Base-by-base conservation (phyloP, 495 filamentous ascomycete species). In the Penicillium cataractarum region DNA sequence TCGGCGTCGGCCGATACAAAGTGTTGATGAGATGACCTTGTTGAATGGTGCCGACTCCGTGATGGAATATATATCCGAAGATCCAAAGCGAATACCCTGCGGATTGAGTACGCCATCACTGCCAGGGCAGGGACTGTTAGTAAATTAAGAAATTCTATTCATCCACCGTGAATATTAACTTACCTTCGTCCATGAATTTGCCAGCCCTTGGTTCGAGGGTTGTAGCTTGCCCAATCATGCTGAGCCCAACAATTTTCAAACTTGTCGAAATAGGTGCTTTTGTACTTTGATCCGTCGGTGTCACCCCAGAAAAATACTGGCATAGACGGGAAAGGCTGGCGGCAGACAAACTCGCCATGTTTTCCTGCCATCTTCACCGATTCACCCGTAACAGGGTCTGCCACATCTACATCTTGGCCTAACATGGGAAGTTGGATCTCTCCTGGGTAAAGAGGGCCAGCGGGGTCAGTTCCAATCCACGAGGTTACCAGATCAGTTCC, bases 61-160 rank as follows among this genome's bases (percentile, higher is more conserved):
- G 9, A 91, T 86, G 10, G 75, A 77, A 71, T 92, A 92, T 35
- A 92, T 86, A 72, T 92, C 90, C 2, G 89, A 88, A 15, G 81
- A 84, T 12, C 90, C 90, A 65, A 92, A 92, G 2, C 90, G 78
- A 48, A 92, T 87, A 4, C 90, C 90, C 0, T 84, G 80, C 0
- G 89, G 90, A 64, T 92, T 92, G 15, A 92, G 70, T 6, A 91
- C 85, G n/a, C 89, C 89, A 65, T 92, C 90, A 55, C 83, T 87
- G n/a, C 19, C 13, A n/a, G n/a, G n/a, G n/a, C 87, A n/a, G 80
- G 0, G 86, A 22, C 7, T 8, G 35, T 56, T 6, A 64, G 57
- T 19, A 42, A 21, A 2, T 15, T 24, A 89, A n/a, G n/a, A 78
- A 65, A 33, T 5, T 33, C 17, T 40, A 17, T 17, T 19, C 0